Base-by-base conservation (phyloP, 202 grass and related monocot genomes). In the Panicum virgatum region DNA sequence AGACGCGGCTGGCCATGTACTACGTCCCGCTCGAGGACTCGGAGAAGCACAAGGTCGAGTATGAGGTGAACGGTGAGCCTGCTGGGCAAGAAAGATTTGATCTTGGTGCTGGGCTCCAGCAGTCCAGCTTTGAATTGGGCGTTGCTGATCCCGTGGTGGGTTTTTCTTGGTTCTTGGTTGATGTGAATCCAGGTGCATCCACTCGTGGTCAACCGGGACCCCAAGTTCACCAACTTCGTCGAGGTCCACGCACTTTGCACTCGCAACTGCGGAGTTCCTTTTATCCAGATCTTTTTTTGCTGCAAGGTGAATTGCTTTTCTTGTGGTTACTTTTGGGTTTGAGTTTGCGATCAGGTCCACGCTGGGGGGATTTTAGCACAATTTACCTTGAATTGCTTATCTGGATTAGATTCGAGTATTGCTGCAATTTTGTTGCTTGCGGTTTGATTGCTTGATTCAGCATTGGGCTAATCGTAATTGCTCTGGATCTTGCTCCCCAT, bases 301-400 rank as follows among this genome's bases (percentile, higher is more conserved):
- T 53, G 67, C 48, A 75, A 76, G 58, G 46, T 29, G 26, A 68
- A 80, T 84, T 72, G 80, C 68, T 52, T 69, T 15, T 70, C 45
- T 34, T 6, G 26, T 40, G 23, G 45, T 38, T 23, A 6, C 13
- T 77, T 63, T 63, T 60, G 61, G 15, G 36, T 36, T 79, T 80
- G 58, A 36, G 59, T 38, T 69, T 78, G 58, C 14, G 64, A 38
- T 39, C 46, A 69, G 56, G 26, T 36, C 6, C 26, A 7, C 9
- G 16, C 52, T 61, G 62, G 69, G 39, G 30, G 40, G 9, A 43
- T 38, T 81, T 73, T 78, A 26, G 34, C 9, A 39, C 16, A 26
- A 68, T 43, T 73, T 63, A 34, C 45, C 58, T 72, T 43, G 57
- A 3, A 4, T 12, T 51, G 30, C 73, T 72, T 43, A 71, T 56